Base-by-base conservation (phyloP, 176 grass and related monocot genomes). In the Saccharum spontaneum region DNA sequence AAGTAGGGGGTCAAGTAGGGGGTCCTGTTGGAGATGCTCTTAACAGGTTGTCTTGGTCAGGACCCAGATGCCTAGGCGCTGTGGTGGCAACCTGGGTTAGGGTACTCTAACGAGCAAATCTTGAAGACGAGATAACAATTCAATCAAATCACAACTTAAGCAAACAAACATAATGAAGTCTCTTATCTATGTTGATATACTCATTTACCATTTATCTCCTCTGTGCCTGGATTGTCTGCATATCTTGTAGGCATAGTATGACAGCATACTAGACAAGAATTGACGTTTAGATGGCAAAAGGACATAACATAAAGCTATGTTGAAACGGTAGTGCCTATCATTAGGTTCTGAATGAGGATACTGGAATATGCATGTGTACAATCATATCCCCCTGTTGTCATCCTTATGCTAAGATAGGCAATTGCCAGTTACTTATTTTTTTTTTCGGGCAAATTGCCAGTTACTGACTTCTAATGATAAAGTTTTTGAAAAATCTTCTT, bases 341-440 rank as follows among this genome's bases (percentile, higher is more conserved):
- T 50, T 67, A 63, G 68, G 45, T 85, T 82, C 20, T 8, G 34
- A 71, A 77, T 71, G 14, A 82, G 66, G 43, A 45, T 69, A 82
- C 54, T 52, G 34, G 3, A 90, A 72, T 73, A 50, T 67, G 16
- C 26, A 85, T 20, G 16, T 38, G 45, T 79, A 28, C 60, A 74
- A 74, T 76, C 24, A 45, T 72, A 2, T 66, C 6, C 18, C 18
- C 52, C 7, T 57, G 18, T 28, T 28, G 28, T 74, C 37, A 85
- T 84, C 71, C 44, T 79, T 86, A 1, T 76, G 10, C 22, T 69
- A 73, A 86, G 54, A 68, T 84, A 87, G n/a, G 7, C 69, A 61
- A 63, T 23, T 65, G 23, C 30, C 46, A 71, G 64, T 26, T 73
- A 44, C 65, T 6, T 45, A 3, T 45, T 18, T 22, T 54, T 57